phyloP scores from a whole-genome alignment of 139 green algal genomes.

The Chlamydomonas sp. region DNA sequence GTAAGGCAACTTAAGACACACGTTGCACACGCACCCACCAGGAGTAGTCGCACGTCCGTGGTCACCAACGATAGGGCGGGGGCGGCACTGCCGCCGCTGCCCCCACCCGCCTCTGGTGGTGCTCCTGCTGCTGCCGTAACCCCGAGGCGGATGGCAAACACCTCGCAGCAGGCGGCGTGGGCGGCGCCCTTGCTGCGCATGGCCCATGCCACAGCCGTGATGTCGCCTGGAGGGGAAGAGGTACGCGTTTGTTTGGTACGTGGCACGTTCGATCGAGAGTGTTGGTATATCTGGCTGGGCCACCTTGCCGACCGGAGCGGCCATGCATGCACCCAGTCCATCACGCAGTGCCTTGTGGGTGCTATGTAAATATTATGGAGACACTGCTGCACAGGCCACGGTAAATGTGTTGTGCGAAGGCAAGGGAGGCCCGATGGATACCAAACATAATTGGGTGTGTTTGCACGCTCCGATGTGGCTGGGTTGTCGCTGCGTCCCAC shows the following conservation, averaged over 20 bases:
- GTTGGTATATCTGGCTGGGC: neutral
- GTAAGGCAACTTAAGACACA: neutral
- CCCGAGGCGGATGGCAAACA: slow-evolving; percentile 40
- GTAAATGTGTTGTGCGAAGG: neutral
- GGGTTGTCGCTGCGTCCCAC: no score
- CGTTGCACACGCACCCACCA: slow-evolving; percentile 17
- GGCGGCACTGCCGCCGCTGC: neutral
- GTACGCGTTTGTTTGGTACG: no score
- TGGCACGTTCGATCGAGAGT: neutral
- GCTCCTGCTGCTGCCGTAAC: slow-evolving; percentile 1
- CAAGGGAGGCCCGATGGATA: no score
- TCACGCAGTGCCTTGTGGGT: neutral
- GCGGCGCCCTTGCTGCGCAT: slow-evolving; percentile 17
- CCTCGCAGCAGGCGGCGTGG: slow-evolving; percentile 41
- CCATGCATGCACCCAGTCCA: neutral
- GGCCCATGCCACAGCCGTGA: slow-evolving; percentile 49
- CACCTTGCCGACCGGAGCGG: no score
- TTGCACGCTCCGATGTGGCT: no score
- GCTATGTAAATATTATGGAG: neutral
- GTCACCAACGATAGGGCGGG: slow-evolving; percentile 8
- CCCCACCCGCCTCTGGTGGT: neutral
- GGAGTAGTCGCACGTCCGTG: slow-evolving; percentile 46
- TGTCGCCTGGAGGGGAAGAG: slow-evolving; percentile 1
- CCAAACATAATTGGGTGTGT: no score
- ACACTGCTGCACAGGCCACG: neutral